Evolutionary conservation across 495 filamentous ascomycete genomes (phyloP), one percentile per base, ranked within the genome.

Genomic region (Penicillium riverlandense): DNA sequence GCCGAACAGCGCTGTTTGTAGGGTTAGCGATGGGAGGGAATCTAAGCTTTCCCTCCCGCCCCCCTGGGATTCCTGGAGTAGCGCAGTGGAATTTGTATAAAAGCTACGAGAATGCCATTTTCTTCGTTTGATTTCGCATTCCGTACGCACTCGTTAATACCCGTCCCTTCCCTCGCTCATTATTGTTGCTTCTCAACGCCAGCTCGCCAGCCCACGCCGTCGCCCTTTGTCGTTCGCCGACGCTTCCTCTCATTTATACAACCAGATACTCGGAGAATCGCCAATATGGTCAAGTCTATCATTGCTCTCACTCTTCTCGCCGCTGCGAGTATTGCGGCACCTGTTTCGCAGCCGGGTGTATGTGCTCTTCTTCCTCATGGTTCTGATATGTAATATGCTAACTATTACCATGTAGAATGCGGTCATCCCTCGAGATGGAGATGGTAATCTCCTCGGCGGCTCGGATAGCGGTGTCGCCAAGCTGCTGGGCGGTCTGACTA

Each of bases 241-340:
- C 57, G 40, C 45, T 52, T 47, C 35, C 53, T 48, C 39, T 57
- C 54, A 2, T 52, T 57, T 29, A 32, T 6, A 34, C 32, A 6
- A 12, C 15, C 14, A 22, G 22, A 41, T 5, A 47, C 11, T 38
- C 35, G 14, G 16, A 28, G 13, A 15, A 6, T n/a, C 15, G 29
- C 40, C 51, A 60, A 36, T 2, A 58, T 60, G 57, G 57, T 60
- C 8, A 60, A 60, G 49, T 47, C 54, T 33, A 55, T 49, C 30
- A 55, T 58, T 29, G 54, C 51, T 7, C 45, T 60, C 5, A 53
- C 54, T 31, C 49, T 60, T 16, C 57, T 57, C 41, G 52, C 46
- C 9, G 57, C 57, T 13, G 31, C 55, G 46, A 54, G 54, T 38
- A 13, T 60, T 36, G 57, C 57, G 11, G 57, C 51, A 1, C 57